These are phyloP conservation scores for Entophlyctis helioformis DNA, from an alignment of 192 early-diverging fungal genomes.

Conservation along the genomic window DNA sequence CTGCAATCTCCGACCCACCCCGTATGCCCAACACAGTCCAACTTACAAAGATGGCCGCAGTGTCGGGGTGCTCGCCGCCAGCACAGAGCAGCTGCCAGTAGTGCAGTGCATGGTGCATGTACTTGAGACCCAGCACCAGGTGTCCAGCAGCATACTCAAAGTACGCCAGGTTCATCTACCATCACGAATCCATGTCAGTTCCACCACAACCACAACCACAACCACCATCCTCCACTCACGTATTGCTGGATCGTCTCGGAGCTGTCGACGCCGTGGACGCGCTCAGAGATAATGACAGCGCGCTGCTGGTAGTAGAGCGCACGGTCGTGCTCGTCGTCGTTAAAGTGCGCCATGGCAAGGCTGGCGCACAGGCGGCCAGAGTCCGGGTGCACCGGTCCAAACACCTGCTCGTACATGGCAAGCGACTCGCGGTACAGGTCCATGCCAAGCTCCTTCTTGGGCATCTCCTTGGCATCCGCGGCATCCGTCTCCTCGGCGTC, in stretches of 20 bases:
- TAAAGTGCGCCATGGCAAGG: conserved; percentile 72
- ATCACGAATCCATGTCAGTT: conserved; percentile 3
- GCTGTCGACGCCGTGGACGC: conserved; percentile 75
- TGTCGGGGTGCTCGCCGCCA: conserved; percentile 60
- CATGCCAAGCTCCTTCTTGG: conserved; percentile 60
- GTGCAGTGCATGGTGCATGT: conserved; percentile 71
- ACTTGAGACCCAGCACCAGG: conserved; percentile 56
- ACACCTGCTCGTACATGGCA: conserved; percentile 84
- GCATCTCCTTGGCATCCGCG: no score
- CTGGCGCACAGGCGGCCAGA: conserved; percentile 74
- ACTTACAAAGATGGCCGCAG: conserved; percentile 68
- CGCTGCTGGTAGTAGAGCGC: conserved; percentile 51
- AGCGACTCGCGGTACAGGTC: conserved; percentile 77
- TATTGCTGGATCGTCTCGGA: conserved; percentile 82
- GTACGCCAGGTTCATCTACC: conserved; percentile 68
- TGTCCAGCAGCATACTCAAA: conserved; percentile 79
- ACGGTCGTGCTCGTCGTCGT: conserved; percentile 54
- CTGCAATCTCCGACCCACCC: neutral
- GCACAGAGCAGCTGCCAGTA: conserved; percentile 71
- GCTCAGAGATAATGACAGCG: conserved; percentile 75
- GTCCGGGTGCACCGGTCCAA: conserved; percentile 82
- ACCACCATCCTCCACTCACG: conserved; percentile 30
- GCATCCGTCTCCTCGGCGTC: no score
- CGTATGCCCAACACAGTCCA: neutral
- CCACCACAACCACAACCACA: neutral